Evolutionary conservation across 306 rosid species (phyloP).

Genomic region (Dryas octopetala): DNA sequence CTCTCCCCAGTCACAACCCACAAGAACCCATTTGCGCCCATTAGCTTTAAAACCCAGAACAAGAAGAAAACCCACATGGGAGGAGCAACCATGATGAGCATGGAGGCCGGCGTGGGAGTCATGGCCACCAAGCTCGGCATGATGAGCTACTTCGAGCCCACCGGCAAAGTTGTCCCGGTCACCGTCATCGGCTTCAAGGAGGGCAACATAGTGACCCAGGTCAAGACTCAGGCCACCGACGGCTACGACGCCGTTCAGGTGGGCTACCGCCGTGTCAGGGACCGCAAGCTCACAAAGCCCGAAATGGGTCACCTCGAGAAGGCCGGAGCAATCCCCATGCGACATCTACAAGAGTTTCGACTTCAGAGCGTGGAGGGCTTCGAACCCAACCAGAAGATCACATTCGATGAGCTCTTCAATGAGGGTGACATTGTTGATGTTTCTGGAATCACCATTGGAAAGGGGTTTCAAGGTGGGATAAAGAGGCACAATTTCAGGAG

Average conservation of each 20-base stretch:
- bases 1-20: not conserved
- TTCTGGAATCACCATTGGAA: conserved; percentile 89
- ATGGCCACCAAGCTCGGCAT: conserved; percentile 95
- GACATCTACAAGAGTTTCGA: conserved; percentile 96
- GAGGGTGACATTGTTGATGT: conserved; percentile 96
- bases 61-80: not conserved
- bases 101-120: conserved; percentile 92
- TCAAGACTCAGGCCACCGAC: conserved; percentile 77
- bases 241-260: conserved; percentile 82
- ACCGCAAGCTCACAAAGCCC: conserved; percentile 79
- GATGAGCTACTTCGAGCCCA: conserved; percentile 77
- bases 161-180: conserved; percentile 80
- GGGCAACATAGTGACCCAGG: conserved; percentile 87
- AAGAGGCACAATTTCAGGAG: conserved; percentile 82
- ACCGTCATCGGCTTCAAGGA: conserved; percentile 93
- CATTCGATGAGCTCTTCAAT: conserved; percentile 60
- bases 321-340: conserved; percentile 77
- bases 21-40: conserved; percentile 20
- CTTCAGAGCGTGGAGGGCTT: conserved; percentile 56
- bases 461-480: conserved; percentile 97
- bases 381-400: conserved; percentile 62
- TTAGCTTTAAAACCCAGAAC: conserved; percentile 4
- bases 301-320: conserved; percentile 85
- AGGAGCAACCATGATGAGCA: conserved; percentile 50
- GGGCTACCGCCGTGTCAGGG: conserved; percentile 79